Base-by-base conservation (phyloP, 306 rosid genomes). In the Castanospermum australe region DNA sequence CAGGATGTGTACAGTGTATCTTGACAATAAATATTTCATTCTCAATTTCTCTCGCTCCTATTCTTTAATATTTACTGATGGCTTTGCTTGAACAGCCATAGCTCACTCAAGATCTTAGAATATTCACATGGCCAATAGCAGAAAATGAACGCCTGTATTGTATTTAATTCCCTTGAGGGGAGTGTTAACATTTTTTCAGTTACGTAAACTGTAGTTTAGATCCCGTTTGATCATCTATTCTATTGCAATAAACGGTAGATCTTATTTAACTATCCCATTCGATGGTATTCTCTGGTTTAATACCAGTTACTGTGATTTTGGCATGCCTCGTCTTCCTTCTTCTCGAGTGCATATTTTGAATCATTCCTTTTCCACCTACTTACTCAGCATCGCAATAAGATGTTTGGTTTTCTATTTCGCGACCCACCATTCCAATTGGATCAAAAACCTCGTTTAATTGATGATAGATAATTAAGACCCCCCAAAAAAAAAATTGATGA, bases 1-100 rank as follows among this genome's bases (percentile, higher is more conserved):
- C 80, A 65, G 75, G 84, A 82, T 41, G 64, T 89, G 93, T 83
- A 86, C 69, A 87, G 89, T 71, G 80, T 75, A 81, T 71, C 65
- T 68, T 74, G 52, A 74, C 78, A 74, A 30, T 50, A 82, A 48
- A 61, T 39, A 48, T 75, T 56, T n/a, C 44, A 11, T 48, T 64
- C 33, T 28, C 57, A 59, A 70, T 45, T 83, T 75, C 41, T 76
- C 45, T 44, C 30, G 18, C 44, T 25, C 41, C 14, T 20, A 36
- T 36, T 28, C 48, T 77, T 45, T 20, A 64, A 42, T 64, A 64
- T 59, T 81, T 21, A 41, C 55, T 67, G 55, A 77, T 52, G 54
- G 68, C 68, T 70, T 82, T 77, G 52, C 82, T 63, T 71, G 63
- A 77, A 71, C 75, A 71, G 39, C 63, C 64, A 71, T 35, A 12